Conservation (phyloP, 2,329 filamentous ascomycete genomes). For the Aspergillus alliaceus region DNA sequence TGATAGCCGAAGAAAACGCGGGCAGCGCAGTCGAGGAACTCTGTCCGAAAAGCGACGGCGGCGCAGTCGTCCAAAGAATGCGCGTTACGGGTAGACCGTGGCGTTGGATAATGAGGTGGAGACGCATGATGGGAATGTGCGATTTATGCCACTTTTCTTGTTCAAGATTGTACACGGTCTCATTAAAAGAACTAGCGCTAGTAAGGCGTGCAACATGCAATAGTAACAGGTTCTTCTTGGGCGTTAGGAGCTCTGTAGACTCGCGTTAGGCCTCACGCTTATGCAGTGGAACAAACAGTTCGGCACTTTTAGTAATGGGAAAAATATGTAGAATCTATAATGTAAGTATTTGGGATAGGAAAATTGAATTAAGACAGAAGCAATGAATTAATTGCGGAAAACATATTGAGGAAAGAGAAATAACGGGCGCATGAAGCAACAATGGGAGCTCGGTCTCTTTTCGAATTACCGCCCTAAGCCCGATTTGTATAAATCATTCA, state of each 20-base stretch:
- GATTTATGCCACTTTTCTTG: background rate
- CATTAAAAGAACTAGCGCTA: background rate
- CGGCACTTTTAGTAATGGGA: background rate
- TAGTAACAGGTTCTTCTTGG: background rate
- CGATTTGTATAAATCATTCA: background rate
- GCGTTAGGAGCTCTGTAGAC: background rate
- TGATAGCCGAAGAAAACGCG: constrained; percentile 33
- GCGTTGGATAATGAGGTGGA: constrained; percentile 71
- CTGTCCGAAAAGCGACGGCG: constrained; percentile 39
- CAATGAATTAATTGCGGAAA: background rate
- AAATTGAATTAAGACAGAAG: background rate
- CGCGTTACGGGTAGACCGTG: constrained; percentile 71
- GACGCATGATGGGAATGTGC: constrained; percentile 55
- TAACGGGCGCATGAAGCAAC: background rate
- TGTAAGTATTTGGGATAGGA: too few species aligned
- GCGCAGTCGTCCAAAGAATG: constrained; percentile 68
- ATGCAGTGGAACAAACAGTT: background rate
- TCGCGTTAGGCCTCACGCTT: background rate
- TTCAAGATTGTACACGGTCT: background rate
- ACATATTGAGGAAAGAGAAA: background rate
- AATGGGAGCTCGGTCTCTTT: background rate
- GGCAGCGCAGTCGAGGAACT: constrained; percentile 21
- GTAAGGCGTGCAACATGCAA: background rate
- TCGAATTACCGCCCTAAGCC: background rate
- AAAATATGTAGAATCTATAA: background rate